Evolutionary conservation across 2,329 filamentous ascomycete genomes (phyloP).

Genomic region (Aspergillus ochraceoroseus): DNA sequence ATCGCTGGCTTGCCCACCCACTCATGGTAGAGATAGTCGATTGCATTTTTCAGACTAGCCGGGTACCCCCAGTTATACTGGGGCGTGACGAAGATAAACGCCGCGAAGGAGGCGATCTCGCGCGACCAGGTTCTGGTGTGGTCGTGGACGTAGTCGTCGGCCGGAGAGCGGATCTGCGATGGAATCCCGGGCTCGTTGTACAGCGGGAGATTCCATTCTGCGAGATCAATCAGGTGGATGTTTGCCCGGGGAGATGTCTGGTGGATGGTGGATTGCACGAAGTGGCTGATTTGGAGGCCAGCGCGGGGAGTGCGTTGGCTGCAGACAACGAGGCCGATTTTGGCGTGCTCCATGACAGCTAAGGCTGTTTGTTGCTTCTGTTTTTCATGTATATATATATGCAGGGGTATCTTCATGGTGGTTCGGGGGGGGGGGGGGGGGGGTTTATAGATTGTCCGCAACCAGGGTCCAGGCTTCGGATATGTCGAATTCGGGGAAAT

Average conservation of each 20-base stretch:
- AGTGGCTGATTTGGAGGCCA: conserved; percentile 28
- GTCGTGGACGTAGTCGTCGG: conserved; percentile 33
- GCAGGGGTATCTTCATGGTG: too few species aligned
- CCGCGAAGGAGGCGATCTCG: conserved; percentile 33
- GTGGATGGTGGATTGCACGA: conserved; percentile 23
- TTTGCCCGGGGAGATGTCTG: neutral
- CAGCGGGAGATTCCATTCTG: conserved; percentile 30
- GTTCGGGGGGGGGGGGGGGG: too few species aligned
- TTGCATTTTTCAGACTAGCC: conserved; percentile 56
- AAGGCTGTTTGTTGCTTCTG: too few species aligned
- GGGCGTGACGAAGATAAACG: conserved; percentile 43
- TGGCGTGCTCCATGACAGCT: neutral
- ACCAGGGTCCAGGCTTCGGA: too few species aligned
- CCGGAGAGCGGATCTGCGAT: conserved; percentile 24
- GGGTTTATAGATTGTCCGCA: too few species aligned
- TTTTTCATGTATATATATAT: too few species aligned
- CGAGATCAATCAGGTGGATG: conserved; percentile 11
- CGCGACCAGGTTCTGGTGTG: conserved; percentile 39
- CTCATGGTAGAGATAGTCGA: conserved; percentile 58
- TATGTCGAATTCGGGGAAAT: too few species aligned
- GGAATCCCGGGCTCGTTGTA: conserved; percentile 42
- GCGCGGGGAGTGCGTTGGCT: conserved; percentile 32
- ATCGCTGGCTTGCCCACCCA: conserved; percentile 53
- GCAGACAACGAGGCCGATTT: conserved; percentile 29
- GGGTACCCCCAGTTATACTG: conserved; percentile 55